Base-by-base conservation (phyloP, 305 asterid species). In the Withania somnifera region DNA sequence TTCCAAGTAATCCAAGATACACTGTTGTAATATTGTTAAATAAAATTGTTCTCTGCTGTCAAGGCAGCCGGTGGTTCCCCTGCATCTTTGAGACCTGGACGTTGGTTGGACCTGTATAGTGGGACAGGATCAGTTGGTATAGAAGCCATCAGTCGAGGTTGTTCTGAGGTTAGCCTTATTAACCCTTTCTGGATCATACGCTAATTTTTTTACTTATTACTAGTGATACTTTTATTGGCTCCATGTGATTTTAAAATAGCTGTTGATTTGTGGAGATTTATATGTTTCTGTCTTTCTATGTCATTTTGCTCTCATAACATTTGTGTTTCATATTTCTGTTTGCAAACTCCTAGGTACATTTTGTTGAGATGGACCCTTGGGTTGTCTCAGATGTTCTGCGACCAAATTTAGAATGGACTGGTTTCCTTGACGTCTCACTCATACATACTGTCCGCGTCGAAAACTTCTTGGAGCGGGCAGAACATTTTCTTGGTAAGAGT, bases 301-400 rank as follows among this genome's bases (percentile, higher is more conserved):
- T 61, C 64, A 24, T 68, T 56, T 10, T 20, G 20, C 13, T 28
- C 83, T 79, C 77, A 61, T 14, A 45, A 15, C 13, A 28, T 45
- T 15, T 83, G 32, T 71, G 84, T 63, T 58, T 80, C 67, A 42
- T 36, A 58, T 83, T 81, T 42, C 54, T 81, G 67, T 82, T 60
- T 80, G 75, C 82, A 64, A 81, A 53, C 80, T 80, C 82, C 69
- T 86, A 96, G 99, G 98, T 85, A 30, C 98, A 96, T 89, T 96
- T 96, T 82, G 99, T 96, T 83, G 99, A 96, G 91, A 96, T 96
- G 98, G 99, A 94, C 85, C 98, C 98, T 85, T 96, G 98, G 99
- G 98, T 96, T 84, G 87, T 96, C 83, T 93, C 99, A n/a, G 90
- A 91, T 84, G 93, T 96, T 85, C 93, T 96, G 47, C 84, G 84